A percentile compares a stretch with the other conserved stretches of the same genome.
Conservation (phyloP, 2,329 filamentous ascomycete genomes). For the Metarhizium brunneum region DNA sequence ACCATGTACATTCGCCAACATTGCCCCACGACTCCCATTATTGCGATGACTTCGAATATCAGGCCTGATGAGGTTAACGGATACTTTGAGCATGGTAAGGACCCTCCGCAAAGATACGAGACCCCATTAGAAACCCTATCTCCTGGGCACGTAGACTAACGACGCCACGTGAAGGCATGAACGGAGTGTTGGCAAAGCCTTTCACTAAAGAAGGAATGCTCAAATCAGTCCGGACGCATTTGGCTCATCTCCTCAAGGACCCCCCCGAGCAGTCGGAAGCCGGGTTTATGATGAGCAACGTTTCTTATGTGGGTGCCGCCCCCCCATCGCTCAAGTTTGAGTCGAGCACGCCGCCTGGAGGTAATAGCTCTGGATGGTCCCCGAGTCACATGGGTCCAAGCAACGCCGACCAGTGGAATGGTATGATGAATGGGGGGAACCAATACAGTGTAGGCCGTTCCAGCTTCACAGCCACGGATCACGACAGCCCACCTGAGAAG, state of each 20-base stretch:
- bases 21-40: conserved; percentile 72
- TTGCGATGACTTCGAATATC: conserved; percentile 99
- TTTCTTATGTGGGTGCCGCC: conserved; percentile 27
- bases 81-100: conserved; percentile 91
- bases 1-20: conserved; percentile 89
- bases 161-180: conserved; percentile 62
- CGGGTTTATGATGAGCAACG: conserved; percentile 23
- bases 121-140: neutral
- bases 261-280: conserved; percentile 35
- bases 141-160: neutral
- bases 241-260: conserved; percentile 72
- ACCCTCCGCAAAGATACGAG: neutral
- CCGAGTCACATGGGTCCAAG: conserved; percentile 41
- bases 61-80: conserved; percentile 92
- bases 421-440: conserved; percentile 32
- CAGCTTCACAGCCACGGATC: conserved; percentile 19
- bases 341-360: conserved; percentile 42
- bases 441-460: conserved; percentile 27
- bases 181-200: conserved; percentile 91
- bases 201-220: conserved; percentile 86
- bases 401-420: conserved; percentile 36
- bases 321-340: conserved; percentile 38
- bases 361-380: conserved; percentile 39
- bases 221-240: conserved; percentile 78
- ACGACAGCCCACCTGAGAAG: conserved; percentile 41